Evolutionary conservation across 1,284 basidiomycete species (phyloP).

Genomic region (Pseudozyma sp.): DNA sequence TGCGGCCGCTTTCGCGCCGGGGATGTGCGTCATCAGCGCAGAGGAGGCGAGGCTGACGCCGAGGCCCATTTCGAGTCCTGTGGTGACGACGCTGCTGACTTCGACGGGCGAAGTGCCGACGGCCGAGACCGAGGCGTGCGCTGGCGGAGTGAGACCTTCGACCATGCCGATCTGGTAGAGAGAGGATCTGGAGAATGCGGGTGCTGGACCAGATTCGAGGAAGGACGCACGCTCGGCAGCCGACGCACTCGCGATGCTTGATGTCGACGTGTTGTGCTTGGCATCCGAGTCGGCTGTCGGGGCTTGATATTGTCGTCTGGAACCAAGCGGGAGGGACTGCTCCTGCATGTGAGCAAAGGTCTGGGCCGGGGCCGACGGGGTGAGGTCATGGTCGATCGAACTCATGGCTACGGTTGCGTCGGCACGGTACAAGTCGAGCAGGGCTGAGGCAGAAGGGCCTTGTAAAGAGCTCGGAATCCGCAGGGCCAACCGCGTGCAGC

Average conservation of each 20-base stretch:
- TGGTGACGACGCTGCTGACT: conserved; percentile 53
- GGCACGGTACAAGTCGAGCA: not conserved
- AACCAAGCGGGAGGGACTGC: conserved; percentile 21
- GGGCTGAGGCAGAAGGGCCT: too few species aligned
- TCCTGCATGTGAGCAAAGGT: conserved; percentile 41
- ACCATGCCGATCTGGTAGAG: conserved; percentile 48
- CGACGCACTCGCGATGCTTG: not conserved
- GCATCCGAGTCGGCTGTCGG: conserved; percentile 4
- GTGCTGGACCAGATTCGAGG: conserved; percentile 17
- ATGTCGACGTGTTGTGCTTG: not conserved
- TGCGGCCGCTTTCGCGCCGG: conserved; percentile 27
- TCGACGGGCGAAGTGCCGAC: conserved; percentile 29
- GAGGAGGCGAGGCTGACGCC: conserved; percentile 52
- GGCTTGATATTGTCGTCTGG: conserved; percentile 8
- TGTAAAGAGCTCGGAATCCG: too few species aligned
- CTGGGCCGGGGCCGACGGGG: conserved; percentile 34
- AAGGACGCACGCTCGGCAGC: conserved; percentile 12
- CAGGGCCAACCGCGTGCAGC: too few species aligned
- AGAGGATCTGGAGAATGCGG: conserved; percentile 31
- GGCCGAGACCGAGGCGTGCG: conserved; percentile 23
- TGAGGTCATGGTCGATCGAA: conserved; percentile 34
- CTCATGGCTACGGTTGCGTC: conserved; percentile 12
- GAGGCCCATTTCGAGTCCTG: conserved; percentile 60
- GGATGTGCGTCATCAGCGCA: conserved; percentile 39
- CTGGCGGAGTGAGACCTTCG: conserved; percentile 46